These are phyloP conservation scores for Strigomonas galati DNA, from an alignment of 208 protist species.

Conservation along the genomic window DNA sequence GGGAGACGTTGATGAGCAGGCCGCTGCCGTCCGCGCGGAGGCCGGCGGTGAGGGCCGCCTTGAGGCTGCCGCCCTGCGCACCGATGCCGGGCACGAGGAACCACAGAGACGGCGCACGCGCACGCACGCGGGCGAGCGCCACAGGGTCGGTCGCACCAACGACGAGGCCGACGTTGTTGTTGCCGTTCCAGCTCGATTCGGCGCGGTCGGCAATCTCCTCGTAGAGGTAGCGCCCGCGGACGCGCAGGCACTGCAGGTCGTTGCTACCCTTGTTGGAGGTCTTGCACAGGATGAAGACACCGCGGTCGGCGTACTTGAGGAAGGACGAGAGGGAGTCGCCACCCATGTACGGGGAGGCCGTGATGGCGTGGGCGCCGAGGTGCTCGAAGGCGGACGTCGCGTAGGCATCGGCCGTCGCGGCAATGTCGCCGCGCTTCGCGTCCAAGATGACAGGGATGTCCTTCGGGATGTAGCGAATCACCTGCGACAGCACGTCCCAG, in stretches of 20 bases:
- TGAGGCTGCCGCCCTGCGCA: slow-evolving; percentile 77
- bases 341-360: slow-evolving; percentile 87
- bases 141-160: slow-evolving; percentile 82
- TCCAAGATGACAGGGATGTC: slow-evolving; percentile 86
- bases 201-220: slow-evolving; percentile 77
- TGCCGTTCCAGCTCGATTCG: slow-evolving; percentile 63
- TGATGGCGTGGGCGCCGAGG: slow-evolving; percentile 80
- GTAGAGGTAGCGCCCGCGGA: slow-evolving; percentile 58
- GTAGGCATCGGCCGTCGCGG: slow-evolving; percentile 82
- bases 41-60: slow-evolving; percentile 66
- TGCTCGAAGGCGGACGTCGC: slow-evolving; percentile 78
- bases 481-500: slow-evolving; percentile 57
- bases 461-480: slow-evolving; percentile 61
- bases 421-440: slow-evolving; percentile 88
- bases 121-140: slow-evolving; percentile 69
- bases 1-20: slow-evolving; percentile 85
- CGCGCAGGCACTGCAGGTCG: slow-evolving; percentile 74
- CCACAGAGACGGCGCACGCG: slow-evolving; percentile 76
- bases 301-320: slow-evolving; percentile 66
- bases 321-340: slow-evolving; percentile 78
- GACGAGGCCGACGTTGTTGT: slow-evolving; percentile 82
- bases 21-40: slow-evolving; percentile 76
- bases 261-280: slow-evolving; percentile 88
- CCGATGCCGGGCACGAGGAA: slow-evolving; percentile 87
- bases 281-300: slow-evolving; percentile 87